A percentile compares a stretch with the other conserved stretches of the same genome.
These are phyloP conservation scores for Umbelopsis sp. DNA, from an alignment of 371 early-diverging fungal genomes.

Conservation along the genomic window DNA sequence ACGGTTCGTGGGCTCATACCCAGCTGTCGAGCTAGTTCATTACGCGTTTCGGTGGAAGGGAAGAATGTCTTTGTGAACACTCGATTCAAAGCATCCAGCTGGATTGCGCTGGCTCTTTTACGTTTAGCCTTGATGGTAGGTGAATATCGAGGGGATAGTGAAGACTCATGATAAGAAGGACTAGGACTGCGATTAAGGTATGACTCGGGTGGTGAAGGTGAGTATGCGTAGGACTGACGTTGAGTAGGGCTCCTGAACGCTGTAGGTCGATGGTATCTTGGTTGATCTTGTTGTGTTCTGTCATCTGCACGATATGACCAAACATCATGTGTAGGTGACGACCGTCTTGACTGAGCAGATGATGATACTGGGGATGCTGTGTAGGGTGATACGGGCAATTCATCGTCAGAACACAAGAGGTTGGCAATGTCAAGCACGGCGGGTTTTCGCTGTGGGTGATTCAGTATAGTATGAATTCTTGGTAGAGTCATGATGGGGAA, in stretches of 20 bases:
- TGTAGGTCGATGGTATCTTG: background rate
- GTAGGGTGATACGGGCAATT: slow-evolving; percentile 19
- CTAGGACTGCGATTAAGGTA: slow-evolving; percentile 20
- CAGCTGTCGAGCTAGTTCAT: slow-evolving; percentile 81
- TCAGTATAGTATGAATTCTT: slow-evolving; percentile 9
- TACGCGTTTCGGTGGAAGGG: slow-evolving; percentile 77
- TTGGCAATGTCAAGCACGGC: slow-evolving; percentile 43
- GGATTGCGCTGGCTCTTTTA: slow-evolving; percentile 51
- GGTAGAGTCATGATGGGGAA: background rate
- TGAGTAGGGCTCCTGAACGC: slow-evolving; percentile 6
- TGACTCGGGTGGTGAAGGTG: slow-evolving; percentile 14
- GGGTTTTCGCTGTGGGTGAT: slow-evolving; percentile 32
- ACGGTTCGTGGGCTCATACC: slow-evolving; percentile 85
- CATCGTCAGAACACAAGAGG: slow-evolving; percentile 26
- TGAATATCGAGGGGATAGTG: slow-evolving; percentile 13
- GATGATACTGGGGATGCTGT: slow-evolving; percentile 16
- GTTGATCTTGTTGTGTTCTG: background rate
- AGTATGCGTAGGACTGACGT: background rate
- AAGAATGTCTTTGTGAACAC: slow-evolving; percentile 60
- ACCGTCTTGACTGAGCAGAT: background rate
- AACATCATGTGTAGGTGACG: slow-evolving; percentile 1
- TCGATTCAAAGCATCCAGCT: slow-evolving; percentile 54
- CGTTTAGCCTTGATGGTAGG: slow-evolving; percentile 45
- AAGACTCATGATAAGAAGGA: background rate
- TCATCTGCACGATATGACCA: background rate